Percentiles rank a stretch among this genome's conserved stretches.
Evolutionary conservation across 805 yeast species (phyloP).

Genomic region (Naumovozyma dairenensis): DNA sequence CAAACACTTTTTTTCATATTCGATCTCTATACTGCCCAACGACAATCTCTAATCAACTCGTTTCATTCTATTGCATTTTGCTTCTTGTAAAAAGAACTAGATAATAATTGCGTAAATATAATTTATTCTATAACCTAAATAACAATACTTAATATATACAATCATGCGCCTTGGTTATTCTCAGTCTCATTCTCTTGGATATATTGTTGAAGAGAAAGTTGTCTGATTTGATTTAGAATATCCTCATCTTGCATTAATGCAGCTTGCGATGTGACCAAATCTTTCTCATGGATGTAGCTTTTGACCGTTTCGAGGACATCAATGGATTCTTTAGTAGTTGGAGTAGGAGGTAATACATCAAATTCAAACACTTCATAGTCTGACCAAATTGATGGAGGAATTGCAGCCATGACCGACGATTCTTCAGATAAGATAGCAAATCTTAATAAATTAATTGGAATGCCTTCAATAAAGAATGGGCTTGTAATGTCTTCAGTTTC

Average conservation of each 20-base stretch:
- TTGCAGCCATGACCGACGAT: slow-evolving; percentile 56
- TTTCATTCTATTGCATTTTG: no score
- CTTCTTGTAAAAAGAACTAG: not conserved
- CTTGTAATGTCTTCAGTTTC: slow-evolving; percentile 3
- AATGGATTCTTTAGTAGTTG: slow-evolving; percentile 24
- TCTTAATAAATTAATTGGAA: slow-evolving; percentile 55
- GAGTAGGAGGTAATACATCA: slow-evolving; percentile 60
- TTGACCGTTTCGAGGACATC: slow-evolving; percentile 31
- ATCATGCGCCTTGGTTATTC: slow-evolving; percentile 1
- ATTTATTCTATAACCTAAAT: not conserved
- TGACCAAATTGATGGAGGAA: slow-evolving; percentile 55
- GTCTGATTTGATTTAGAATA: slow-evolving; percentile 24
- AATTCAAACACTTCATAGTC: slow-evolving; percentile 55
- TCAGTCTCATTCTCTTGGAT: slow-evolving; percentile 18
- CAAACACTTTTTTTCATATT: no score
- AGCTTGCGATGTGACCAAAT: slow-evolving; percentile 18
- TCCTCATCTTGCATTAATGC: slow-evolving; percentile 27
- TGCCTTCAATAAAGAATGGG: slow-evolving; percentile 21
- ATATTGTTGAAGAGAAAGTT: slow-evolving; percentile 25
- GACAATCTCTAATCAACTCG: no score
- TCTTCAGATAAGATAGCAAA: slow-evolving; percentile 66
- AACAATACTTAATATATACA: not conserved
- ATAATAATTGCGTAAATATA: not conserved
- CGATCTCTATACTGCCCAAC: no score
- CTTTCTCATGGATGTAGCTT: slow-evolving; percentile 27